A percentile compares a stretch with the other conserved stretches of the same genome.
Conservation (phyloP, 257 asterid species). For the Lavandula angustifolia region DNA sequence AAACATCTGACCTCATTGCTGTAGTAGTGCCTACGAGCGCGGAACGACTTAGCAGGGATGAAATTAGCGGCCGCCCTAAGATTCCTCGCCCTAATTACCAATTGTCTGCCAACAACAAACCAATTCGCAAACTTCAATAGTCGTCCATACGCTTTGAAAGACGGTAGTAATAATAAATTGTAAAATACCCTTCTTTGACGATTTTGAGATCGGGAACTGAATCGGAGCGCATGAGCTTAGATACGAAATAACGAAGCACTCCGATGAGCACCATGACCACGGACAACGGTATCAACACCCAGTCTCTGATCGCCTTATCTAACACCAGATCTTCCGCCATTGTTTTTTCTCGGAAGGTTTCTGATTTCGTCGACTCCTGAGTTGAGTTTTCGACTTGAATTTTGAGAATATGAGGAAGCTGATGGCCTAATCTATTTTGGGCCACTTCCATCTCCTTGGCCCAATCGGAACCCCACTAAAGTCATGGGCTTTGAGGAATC, state of each 20-base stretch:
- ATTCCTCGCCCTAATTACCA: constrained; percentile 91
- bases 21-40: constrained; percentile 79
- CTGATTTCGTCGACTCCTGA: no score
- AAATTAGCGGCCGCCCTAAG: constrained; percentile 90
- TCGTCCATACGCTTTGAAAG: background rate
- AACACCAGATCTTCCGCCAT: constrained; percentile 97
- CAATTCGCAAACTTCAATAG: constrained; percentile 21
- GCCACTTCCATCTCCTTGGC: constrained; percentile 2
- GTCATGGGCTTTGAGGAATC: no score
- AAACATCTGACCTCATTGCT: constrained; percentile 69
- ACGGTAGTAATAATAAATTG: background rate
- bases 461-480: background rate
- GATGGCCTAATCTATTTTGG: background rate
- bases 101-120: constrained; percentile 52
- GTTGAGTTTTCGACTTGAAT: background rate
- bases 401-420: constrained; percentile 11
- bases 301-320: constrained; percentile 96
- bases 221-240: constrained; percentile 91
- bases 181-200: constrained; percentile 82
- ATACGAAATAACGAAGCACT: constrained; percentile 84
- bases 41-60: constrained; percentile 89
- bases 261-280: constrained; percentile 97
- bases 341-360: constrained; percentile 21
- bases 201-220: constrained; percentile 80
- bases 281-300: constrained; percentile 92